phyloP scores from a whole-genome alignment of 2,329 filamentous ascomycete genomes.

The Pseudogymnoascus destructans region DNA sequence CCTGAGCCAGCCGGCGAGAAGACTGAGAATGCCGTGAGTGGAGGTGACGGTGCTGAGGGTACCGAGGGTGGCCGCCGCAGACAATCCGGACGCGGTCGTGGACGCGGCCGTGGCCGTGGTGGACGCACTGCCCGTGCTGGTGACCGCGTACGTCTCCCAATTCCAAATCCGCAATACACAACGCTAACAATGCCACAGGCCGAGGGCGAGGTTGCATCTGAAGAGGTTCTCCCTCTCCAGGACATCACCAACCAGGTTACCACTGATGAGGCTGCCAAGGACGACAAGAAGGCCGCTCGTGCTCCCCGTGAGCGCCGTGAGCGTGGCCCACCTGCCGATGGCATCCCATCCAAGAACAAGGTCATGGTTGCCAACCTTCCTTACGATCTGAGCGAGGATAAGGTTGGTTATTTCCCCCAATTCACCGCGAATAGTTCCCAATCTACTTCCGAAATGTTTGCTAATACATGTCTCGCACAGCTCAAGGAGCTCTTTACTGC shows the following conservation, averaged over 20 bases:
- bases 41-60: conserved; percentile 53
- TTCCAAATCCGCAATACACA: neutral
- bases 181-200: neutral
- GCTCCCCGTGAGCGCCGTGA: conserved; percentile 52
- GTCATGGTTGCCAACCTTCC: conserved; percentile 99
- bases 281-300: conserved; percentile 27
- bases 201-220: conserved; percentile 28
- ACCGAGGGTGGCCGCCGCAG: conserved; percentile 53
- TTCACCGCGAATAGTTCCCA: neutral
- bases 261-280: conserved; percentile 38
- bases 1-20: conserved; percentile 76
- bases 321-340: conserved; percentile 93
- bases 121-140: conserved; percentile 50
- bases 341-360: conserved; percentile 98
- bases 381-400: conserved; percentile 95
- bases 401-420: conserved; percentile 43
- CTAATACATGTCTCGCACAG: conserved; percentile 34
- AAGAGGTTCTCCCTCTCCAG: conserved; percentile 44
- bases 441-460: neutral
- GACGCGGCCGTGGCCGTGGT: conserved; percentile 53
- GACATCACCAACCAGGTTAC: conserved; percentile 47
- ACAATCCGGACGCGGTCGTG: conserved; percentile 51
- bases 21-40: conserved; percentile 56
- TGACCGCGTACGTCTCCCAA: conserved; percentile 44
- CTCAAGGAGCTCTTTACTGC: conserved; percentile 93